Evolutionary conservation across 352 stramenopile species (phyloP).

Genomic region (Aphanomyces invadans): DNA sequence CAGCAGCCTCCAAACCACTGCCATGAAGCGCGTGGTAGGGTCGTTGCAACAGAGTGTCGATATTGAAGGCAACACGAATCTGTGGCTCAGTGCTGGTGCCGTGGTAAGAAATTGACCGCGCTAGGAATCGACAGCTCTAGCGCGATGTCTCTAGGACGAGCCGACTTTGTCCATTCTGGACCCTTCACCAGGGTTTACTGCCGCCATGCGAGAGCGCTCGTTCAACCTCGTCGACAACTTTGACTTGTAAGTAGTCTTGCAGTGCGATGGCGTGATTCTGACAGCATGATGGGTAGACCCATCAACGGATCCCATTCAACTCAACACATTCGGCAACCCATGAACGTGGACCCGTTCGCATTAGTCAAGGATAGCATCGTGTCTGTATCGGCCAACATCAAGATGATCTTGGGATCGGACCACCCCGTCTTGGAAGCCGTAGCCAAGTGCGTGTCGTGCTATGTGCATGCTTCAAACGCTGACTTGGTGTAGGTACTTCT

Average conservation of each 20-base stretch:
- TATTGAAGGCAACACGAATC: constrained; percentile 71
- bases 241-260: constrained; percentile 28
- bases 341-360: constrained; percentile 86
- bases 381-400: constrained; percentile 91
- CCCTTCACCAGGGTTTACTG: constrained; percentile 55
- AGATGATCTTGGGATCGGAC: constrained; percentile 93
- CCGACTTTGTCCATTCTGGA: constrained; percentile 79
- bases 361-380: constrained; percentile 89
- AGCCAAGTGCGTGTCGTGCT: constrained; percentile 78
- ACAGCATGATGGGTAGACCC: neutral
- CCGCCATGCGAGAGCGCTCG: constrained; percentile 28
- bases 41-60: constrained; percentile 28
- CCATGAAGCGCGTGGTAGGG: constrained; percentile 23
- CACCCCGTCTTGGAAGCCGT: constrained; percentile 96
- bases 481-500: constrained; percentile 93
- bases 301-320: neutral
- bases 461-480: constrained; percentile 26
- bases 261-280: constrained; percentile 19
- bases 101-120: constrained; percentile 61
- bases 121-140: neutral
- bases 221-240: constrained; percentile 39
- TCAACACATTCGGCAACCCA: constrained; percentile 27
- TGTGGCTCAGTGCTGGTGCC: constrained; percentile 69
- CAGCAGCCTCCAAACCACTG: constrained; percentile 13
- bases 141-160: constrained; percentile 41